Evolutionary conservation across 1,284 basidiomycete species (phyloP).

Genomic region (Naganishia sp.): DNA sequence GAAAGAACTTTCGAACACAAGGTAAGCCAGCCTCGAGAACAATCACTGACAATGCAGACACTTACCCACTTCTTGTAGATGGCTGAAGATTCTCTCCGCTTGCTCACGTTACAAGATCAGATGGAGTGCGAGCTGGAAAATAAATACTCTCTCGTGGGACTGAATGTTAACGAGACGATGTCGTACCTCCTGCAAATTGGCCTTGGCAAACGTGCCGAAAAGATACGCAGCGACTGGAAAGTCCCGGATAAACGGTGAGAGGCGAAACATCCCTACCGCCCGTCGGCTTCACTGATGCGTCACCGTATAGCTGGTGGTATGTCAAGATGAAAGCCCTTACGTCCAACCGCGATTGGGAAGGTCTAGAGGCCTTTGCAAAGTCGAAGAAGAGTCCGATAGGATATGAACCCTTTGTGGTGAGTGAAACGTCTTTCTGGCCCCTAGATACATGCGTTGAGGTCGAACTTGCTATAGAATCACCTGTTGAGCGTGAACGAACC

Average conservation of each 20-base stretch:
- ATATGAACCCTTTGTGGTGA: conserved; percentile 86
- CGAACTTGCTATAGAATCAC: conserved; percentile 41
- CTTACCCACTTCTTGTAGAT: conserved; percentile 60
- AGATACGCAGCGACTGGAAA: conserved; percentile 79
- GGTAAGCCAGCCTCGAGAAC: conserved; percentile 55
- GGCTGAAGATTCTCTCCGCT: conserved; percentile 78
- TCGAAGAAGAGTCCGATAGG: conserved; percentile 90
- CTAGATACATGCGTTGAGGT: neutral
- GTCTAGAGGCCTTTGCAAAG: conserved; percentile 76
- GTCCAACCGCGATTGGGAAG: conserved; percentile 76
- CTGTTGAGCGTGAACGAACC: conserved; percentile 54
- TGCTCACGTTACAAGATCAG: conserved; percentile 78
- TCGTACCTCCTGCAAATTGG: conserved; percentile 71
- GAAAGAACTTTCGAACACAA: conserved; percentile 86
- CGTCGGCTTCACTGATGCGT: neutral
- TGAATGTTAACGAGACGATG: conserved; percentile 81
- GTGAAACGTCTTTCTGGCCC: conserved; percentile 53
- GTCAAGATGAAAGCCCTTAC: conserved; percentile 81
- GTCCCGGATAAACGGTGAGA: conserved; percentile 81
- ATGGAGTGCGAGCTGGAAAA: conserved; percentile 82
- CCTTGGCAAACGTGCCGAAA: conserved; percentile 81
- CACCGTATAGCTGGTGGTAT: conserved; percentile 75
- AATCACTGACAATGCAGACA: neutral
- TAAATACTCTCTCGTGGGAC: conserved; percentile 72
- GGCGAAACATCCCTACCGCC: neutral